Percentiles rank a stretch among this genome's conserved stretches.
Conservation (phyloP, 345 rosid genomes). For the Dipteronia sinensis region DNA sequence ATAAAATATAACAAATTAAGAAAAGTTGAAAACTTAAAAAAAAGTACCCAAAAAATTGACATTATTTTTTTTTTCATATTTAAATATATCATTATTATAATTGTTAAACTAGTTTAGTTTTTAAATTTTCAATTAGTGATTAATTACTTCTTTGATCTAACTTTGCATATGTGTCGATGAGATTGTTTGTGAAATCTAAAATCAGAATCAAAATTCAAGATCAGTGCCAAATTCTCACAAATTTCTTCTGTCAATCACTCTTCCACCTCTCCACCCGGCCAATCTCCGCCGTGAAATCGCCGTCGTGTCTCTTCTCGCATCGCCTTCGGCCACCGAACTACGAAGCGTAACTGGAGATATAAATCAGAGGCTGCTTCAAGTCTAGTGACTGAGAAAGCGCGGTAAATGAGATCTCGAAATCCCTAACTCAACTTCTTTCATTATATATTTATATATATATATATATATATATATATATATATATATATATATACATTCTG, state of each 20-base stretch:
- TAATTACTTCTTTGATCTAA: no score
- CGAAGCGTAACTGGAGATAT: background rate
- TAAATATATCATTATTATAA: no score
- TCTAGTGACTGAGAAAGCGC: background rate
- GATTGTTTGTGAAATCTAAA: background rate
- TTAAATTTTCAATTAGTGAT: no score
- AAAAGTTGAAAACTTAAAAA: no score
- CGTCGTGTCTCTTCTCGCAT: background rate
- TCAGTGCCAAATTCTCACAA: background rate
- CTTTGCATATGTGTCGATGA: no score
- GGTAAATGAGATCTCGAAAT: background rate
- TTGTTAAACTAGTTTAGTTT: no score
- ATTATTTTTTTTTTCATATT: no score
- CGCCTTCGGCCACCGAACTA: background rate
- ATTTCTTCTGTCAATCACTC: slow-evolving; percentile 5
- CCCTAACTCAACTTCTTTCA: background rate
- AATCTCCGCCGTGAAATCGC: background rate
- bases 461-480: no score
- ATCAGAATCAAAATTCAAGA: slow-evolving; percentile 7
- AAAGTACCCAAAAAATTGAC: no score
- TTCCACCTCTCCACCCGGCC: background rate
- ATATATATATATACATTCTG: background rate
- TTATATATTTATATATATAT: no score
- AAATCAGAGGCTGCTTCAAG: background rate
- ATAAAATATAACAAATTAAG: no score